Conservation (phyloP, 2,329 filamentous ascomycete genomes). For the Paramyrothecium roridum region DNA sequence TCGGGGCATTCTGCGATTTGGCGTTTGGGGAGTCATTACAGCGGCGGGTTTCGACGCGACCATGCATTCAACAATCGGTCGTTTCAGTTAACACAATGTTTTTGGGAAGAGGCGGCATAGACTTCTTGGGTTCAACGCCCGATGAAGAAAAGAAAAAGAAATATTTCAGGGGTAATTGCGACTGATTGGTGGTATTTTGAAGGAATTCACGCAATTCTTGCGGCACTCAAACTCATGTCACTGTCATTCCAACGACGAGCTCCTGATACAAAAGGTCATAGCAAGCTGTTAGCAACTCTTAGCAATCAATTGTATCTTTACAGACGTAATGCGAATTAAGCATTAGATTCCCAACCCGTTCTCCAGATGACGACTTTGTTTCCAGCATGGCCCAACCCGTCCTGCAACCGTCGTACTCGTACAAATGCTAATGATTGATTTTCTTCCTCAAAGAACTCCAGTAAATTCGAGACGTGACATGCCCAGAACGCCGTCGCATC, state of each 20-base stretch:
- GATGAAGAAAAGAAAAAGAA: not conserved
- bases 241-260: no score
- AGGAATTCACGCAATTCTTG: no score
- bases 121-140: conserved; percentile 4
- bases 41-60: not conserved
- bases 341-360: not conserved
- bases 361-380: not conserved
- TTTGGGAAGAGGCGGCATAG: not conserved
- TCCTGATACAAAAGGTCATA: no score
- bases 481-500: not conserved
- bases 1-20: not conserved
- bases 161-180: not conserved
- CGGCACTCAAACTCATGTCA: no score
- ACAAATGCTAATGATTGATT: not conserved
- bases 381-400: not conserved
- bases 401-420: not conserved
- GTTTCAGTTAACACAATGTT: not conserved
- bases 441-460: not conserved
- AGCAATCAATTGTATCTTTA: not conserved
- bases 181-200: no score
- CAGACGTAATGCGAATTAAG: not conserved
- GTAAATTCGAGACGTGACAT: not conserved
- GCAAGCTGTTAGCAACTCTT: no score
- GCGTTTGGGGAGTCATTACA: not conserved
- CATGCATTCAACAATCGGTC: not conserved